These are phyloP conservation scores for bread wheat (Triticum aestivum) DNA, from an alignment of 176 grass and related monocot genomes.

Conservation along the genomic window DNA sequence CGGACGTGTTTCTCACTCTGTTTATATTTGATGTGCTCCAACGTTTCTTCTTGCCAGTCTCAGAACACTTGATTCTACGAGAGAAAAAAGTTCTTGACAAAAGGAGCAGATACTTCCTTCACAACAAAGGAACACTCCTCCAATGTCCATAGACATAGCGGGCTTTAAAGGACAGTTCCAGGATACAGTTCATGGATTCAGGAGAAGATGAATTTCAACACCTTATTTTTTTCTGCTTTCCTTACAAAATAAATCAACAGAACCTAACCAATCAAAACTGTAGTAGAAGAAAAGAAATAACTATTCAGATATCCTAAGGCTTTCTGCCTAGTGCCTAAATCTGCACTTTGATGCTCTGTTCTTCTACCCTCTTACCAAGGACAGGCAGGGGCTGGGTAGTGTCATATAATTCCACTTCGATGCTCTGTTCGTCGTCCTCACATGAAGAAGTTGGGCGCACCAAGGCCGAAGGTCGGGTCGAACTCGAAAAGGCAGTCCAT, in stretches of 20 bases:
- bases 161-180: neutral
- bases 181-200: neutral
- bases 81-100: neutral
- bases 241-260: conserved; percentile 10
- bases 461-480: conserved; percentile 32
- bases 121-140: neutral
- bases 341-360: too few relatives aligned
- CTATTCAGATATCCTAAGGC: conserved; percentile 10
- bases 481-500: conserved; percentile 32
- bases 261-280: conserved; percentile 3
- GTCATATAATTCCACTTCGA: neutral
- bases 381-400: too few relatives aligned
- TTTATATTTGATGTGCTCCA: neutral
- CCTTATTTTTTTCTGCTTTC: neutral
- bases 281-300: neutral
- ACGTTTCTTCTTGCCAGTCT: neutral
- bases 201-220: neutral
- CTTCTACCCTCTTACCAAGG: too few relatives aligned
- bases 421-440: conserved; percentile 6
- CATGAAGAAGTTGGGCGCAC: conserved; percentile 18
- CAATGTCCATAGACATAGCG: neutral
- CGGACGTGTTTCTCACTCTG: neutral
- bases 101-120: neutral
- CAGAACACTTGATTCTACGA: neutral
- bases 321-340: too few relatives aligned